Evolutionary conservation across 1,284 basidiomycete species (phyloP).

Genomic region (Trametes pubescens): DNA sequence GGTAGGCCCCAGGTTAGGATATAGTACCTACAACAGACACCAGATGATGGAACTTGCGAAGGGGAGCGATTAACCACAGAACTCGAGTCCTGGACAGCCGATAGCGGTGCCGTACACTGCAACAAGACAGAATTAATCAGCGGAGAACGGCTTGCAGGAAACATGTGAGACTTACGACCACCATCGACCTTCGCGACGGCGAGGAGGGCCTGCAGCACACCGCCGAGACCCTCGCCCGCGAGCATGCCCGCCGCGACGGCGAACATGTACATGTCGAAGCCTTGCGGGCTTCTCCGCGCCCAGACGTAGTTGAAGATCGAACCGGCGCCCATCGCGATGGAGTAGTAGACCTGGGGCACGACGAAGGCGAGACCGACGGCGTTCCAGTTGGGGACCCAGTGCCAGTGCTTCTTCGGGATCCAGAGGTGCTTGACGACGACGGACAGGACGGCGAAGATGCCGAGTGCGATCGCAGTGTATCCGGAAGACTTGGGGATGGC

Average conservation of each 20-base stretch:
- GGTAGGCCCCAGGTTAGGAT: neutral
- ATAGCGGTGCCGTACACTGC: slow-evolving; percentile 56
- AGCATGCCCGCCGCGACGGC: slow-evolving; percentile 66
- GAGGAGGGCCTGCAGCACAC: slow-evolving; percentile 69
- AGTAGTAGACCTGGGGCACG: slow-evolving; percentile 38
- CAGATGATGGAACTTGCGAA: neutral
- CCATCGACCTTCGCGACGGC: slow-evolving; percentile 60
- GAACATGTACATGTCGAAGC: slow-evolving; percentile 69
- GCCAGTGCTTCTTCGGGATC: slow-evolving; percentile 62
- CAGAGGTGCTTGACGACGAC: slow-evolving; percentile 59
- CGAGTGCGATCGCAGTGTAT: slow-evolving; percentile 69
- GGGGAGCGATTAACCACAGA: slow-evolving; percentile 50
- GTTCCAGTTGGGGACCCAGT: slow-evolving; percentile 72
- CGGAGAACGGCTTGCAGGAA: neutral
- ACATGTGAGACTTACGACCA: slow-evolving; percentile 44
- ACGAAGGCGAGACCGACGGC: slow-evolving; percentile 55
- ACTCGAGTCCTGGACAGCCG: slow-evolving; percentile 57
- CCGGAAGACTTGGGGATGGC: slow-evolving; percentile 66
- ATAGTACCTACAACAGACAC: slow-evolving; percentile 4
- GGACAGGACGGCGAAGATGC: slow-evolving; percentile 54
- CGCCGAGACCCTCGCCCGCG: slow-evolving; percentile 75
- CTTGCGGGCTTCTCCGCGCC: slow-evolving; percentile 52
- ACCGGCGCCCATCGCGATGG: slow-evolving; percentile 60
- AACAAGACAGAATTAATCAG: slow-evolving; percentile 7
- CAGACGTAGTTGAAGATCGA: slow-evolving; percentile 58